A percentile compares a stretch with the other conserved stretches of the same genome.
These are phyloP conservation scores for Sporothrix luriei DNA, from an alignment of 2,329 filamentous ascomycete genomes.

Conservation along the genomic window DNA sequence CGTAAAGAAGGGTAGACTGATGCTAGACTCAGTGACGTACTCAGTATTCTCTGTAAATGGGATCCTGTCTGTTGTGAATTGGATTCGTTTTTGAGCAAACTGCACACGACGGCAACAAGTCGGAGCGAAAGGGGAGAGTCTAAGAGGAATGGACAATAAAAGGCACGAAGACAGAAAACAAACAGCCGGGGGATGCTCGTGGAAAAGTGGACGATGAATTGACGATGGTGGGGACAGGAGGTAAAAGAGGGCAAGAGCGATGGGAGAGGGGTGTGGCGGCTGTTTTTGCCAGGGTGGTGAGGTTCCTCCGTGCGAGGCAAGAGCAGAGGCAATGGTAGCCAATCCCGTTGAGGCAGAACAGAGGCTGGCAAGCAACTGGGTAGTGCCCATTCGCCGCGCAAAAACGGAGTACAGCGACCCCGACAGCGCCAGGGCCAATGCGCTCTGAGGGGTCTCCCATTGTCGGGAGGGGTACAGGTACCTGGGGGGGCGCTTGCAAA, in stretches of 20 bases:
- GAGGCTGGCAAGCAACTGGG: conserved; percentile 26
- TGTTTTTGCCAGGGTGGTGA: conserved; percentile 12
- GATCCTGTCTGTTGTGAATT: neutral
- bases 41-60: neutral
- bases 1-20: neutral
- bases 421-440: conserved; percentile 13
- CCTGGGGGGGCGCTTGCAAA: conserved; percentile 24
- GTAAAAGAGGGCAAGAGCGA: conserved; percentile 24
- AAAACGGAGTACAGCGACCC: neutral
- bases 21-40: neutral
- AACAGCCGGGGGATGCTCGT: conserved; percentile 18
- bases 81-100: neutral
- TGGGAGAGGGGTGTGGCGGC: conserved; percentile 29
- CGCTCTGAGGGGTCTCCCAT: conserved; percentile 25
- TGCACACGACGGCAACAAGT: no score
- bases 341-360: conserved; percentile 29
- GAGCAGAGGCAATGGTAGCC: conserved; percentile 19
- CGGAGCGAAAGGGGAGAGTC: neutral
- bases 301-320: conserved; percentile 18
- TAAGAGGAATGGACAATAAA: neutral
- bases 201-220: conserved; percentile 33
- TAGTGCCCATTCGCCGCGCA: conserved; percentile 4
- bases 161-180: conserved; percentile 7
- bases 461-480: conserved; percentile 14
- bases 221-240: conserved; percentile 31